Percentiles rank a stretch among this genome's conserved stretches.
These are phyloP conservation scores for Ascochyta viciae-villosae DNA, from an alignment of 2,329 filamentous ascomycete species.

Conservation along the genomic window DNA sequence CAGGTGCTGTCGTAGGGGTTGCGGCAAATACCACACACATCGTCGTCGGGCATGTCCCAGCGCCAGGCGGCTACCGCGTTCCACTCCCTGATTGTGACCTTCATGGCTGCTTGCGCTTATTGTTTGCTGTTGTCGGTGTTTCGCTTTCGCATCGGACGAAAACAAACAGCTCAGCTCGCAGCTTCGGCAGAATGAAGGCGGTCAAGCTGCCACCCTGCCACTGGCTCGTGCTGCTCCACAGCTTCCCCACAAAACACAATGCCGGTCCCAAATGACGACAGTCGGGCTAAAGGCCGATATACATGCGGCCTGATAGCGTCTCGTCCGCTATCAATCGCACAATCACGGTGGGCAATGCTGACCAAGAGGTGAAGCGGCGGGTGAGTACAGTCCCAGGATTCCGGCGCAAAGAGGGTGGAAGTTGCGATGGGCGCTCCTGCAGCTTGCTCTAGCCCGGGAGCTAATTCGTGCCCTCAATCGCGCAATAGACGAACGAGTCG, in stretches of 20 bases:
- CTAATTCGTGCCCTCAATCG: constrained; percentile 32
- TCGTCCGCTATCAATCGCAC: background rate
- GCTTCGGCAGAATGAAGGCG: constrained; percentile 12
- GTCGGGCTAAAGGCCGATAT: constrained; percentile 8
- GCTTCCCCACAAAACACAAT: constrained; percentile 18
- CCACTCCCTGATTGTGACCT: constrained; percentile 93
- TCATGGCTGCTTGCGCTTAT: constrained; percentile 66
- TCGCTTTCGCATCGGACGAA: constrained; percentile 16
- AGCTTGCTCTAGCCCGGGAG: constrained; percentile 11
- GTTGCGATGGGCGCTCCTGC: constrained; percentile 9
- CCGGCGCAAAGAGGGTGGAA: background rate
- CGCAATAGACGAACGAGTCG: background rate
- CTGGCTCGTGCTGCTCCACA: constrained; percentile 10
- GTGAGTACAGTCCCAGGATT: constrained; percentile 13
- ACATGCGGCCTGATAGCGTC: constrained; percentile 3
- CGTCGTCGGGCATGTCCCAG: constrained; percentile 96
- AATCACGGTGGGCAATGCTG: background rate
- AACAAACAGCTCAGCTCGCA: constrained; percentile 33
- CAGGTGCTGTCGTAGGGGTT: constrained; percentile 98
- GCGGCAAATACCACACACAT: constrained; percentile 98
- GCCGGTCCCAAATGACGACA: constrained; percentile 16
- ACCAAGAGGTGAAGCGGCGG: background rate
- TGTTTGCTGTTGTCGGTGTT: constrained; percentile 1
- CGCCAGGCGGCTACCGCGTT: constrained; percentile 95
- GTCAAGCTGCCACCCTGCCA: constrained; percentile 17